Percentiles rank a stretch among this genome's conserved stretches.
phyloP scores from a whole-genome alignment of 2,329 filamentous ascomycete species.

The Lojkania enalia region DNA sequence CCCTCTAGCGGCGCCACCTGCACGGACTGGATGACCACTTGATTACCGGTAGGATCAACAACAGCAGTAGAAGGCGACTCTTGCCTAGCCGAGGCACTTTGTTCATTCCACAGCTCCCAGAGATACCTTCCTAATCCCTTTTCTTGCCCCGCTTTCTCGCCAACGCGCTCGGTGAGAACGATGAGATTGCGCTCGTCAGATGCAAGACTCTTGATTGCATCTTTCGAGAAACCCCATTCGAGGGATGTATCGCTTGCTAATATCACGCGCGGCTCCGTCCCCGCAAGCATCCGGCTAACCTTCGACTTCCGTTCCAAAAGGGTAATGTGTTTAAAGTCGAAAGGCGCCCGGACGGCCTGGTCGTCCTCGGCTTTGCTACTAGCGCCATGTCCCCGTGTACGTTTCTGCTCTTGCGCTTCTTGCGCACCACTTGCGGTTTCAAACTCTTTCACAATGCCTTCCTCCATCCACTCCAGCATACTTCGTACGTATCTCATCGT shows the following conservation, averaged over 20 bases:
- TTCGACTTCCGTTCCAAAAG: conserved; percentile 81
- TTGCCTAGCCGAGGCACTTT: conserved; percentile 24
- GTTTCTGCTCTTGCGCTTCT: conserved; percentile 35
- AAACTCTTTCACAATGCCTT: conserved; percentile 89
- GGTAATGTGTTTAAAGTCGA: conserved; percentile 85
- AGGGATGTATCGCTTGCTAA: conserved; percentile 87
- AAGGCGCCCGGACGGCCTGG: conserved; percentile 67
- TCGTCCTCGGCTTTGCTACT: conserved; percentile 47
- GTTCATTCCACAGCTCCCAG: conserved; percentile 61
- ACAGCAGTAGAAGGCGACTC: conserved; percentile 53
- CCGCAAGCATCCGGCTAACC: conserved; percentile 68
- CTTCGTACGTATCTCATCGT: conserved; percentile 90
- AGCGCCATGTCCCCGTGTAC: conserved; percentile 42
- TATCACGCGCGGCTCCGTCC: conserved; percentile 69
- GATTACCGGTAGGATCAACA: conserved; percentile 64
- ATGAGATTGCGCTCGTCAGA: conserved; percentile 79
- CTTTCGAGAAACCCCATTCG: conserved; percentile 93
- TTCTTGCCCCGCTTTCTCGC: conserved; percentile 40
- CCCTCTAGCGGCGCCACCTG: conserved; percentile 69
- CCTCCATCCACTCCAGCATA: conserved; percentile 99
- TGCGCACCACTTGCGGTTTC: conserved; percentile 62
- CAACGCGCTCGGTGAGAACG: conserved; percentile 77
- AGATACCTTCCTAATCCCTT: conserved; percentile 68
- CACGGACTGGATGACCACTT: conserved; percentile 31
- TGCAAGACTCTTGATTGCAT: conserved; percentile 74